Percentiles rank a stretch among this genome's conserved stretches.
phyloP scores from a whole-genome alignment of 352 stramenopile genomes.

The Phytophthora niederhauseri region DNA sequence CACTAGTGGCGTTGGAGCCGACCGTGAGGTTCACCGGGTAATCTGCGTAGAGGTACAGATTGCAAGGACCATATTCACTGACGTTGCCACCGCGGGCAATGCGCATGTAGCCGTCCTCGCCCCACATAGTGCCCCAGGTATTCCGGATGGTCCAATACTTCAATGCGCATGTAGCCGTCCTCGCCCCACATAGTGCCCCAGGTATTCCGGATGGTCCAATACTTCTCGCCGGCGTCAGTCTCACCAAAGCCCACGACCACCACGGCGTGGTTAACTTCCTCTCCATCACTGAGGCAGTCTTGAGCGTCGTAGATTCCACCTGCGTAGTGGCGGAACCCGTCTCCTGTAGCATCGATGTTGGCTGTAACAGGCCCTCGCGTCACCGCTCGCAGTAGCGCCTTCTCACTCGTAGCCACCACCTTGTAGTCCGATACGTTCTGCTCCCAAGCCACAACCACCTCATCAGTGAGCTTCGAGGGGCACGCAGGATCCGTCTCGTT shows the following conservation, averaged over 20 bases:
- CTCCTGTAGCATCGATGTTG: constrained; percentile 73
- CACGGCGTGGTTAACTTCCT: constrained; percentile 89
- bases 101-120: constrained; percentile 83
- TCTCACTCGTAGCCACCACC: constrained; percentile 54
- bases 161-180: constrained; percentile 81
- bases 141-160: constrained; percentile 93
- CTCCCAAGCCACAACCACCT: constrained; percentile 62
- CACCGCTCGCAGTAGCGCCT: constrained; percentile 69
- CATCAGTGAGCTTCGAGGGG: constrained; percentile 19
- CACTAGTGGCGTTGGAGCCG: constrained; percentile 27
- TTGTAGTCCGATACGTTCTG: constrained; percentile 58
- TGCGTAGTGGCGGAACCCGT: constrained; percentile 87
- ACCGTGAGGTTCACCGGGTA: constrained; percentile 64
- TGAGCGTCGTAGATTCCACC: constrained; percentile 86
- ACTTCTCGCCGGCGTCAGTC: constrained; percentile 70
- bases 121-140: constrained; percentile 92
- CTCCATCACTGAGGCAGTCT: constrained; percentile 75
- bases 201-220: constrained; percentile 92
- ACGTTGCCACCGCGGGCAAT: constrained; percentile 54
- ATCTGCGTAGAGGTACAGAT: constrained; percentile 76
- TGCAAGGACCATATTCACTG: constrained; percentile 60
- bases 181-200: constrained; percentile 92
- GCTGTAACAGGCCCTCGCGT: constrained; percentile 71
- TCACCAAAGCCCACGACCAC: constrained; percentile 87
- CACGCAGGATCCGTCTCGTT: constrained; percentile 53